Percentiles rank a stretch among this genome's conserved stretches.
phyloP scores from a whole-genome alignment of 495 filamentous ascomycete species.

The Aspergillus cavernicola region DNA sequence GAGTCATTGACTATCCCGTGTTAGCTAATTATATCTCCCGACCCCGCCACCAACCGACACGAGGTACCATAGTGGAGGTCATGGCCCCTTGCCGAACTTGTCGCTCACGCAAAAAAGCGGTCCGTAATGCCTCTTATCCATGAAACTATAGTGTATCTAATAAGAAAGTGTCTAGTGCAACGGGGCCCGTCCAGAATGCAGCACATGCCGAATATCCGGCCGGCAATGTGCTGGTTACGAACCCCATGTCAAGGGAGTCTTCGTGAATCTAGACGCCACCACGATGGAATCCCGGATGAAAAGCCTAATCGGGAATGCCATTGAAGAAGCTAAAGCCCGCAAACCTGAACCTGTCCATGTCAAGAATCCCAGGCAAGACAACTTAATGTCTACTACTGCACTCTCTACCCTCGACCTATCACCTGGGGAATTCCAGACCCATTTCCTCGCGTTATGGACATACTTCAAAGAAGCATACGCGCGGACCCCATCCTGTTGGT shows the following conservation, averaged over 20 bases:
- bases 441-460: background rate
- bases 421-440: no score
- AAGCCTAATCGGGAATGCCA: background rate
- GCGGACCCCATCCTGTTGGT: background rate
- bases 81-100: background rate
- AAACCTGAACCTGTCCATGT: no score
- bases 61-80: no score
- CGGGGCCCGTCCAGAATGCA: background rate
- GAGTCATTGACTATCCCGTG: no score
- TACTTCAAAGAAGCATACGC: background rate
- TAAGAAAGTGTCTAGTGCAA: background rate
- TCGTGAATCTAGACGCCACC: background rate
- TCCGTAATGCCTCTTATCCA: background rate
- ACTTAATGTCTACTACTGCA: no score
- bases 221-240: background rate
- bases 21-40: no score
- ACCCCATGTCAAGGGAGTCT: background rate
- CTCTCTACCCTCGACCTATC: no score
- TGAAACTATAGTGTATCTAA: background rate
- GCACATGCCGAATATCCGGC: background rate
- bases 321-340: no score
- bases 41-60: no score
- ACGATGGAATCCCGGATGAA: background rate
- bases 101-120: background rate
- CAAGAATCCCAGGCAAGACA: no score